Conservation (phyloP, 345 rosid genomes). For the Microcos paniculata region DNA sequence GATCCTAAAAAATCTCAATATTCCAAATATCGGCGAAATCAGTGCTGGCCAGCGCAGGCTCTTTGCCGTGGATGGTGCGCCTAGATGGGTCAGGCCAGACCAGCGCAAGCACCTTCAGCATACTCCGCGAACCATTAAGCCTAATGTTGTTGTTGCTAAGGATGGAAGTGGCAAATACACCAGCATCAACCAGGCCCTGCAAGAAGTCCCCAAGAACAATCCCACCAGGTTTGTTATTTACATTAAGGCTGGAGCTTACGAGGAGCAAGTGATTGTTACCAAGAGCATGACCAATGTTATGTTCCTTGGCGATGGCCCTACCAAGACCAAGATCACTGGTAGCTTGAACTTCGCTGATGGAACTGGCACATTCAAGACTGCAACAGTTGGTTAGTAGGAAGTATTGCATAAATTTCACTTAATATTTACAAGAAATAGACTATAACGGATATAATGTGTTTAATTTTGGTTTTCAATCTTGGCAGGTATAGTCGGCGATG, state of each 20-base stretch:
- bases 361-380: constrained; percentile 45
- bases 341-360: constrained; percentile 44
- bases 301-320: constrained; percentile 75
- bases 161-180: constrained; percentile 73
- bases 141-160: constrained; percentile 58
- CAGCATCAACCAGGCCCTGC: constrained; percentile 58
- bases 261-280: constrained; percentile 44
- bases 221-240: constrained; percentile 46
- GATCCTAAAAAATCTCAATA: constrained; percentile 26
- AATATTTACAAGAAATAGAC: background rate
- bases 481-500: constrained; percentile 45
- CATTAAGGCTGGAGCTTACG: constrained; percentile 69
- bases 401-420: background rate
- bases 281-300: constrained; percentile 35
- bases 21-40: constrained; percentile 20
- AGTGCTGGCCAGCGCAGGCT: constrained; percentile 34
- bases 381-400: constrained; percentile 57
- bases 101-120: constrained; percentile 39
- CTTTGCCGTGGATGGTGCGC: constrained; percentile 32
- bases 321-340: constrained; percentile 66
- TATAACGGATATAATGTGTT: background rate
- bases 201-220: constrained; percentile 36
- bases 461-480: background rate
- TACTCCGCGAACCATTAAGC: constrained; percentile 25
- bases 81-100: constrained; percentile 45